Evolutionary conservation across 2,329 filamentous ascomycete genomes (phyloP).

Genomic region (Aulographum hederae): DNA sequence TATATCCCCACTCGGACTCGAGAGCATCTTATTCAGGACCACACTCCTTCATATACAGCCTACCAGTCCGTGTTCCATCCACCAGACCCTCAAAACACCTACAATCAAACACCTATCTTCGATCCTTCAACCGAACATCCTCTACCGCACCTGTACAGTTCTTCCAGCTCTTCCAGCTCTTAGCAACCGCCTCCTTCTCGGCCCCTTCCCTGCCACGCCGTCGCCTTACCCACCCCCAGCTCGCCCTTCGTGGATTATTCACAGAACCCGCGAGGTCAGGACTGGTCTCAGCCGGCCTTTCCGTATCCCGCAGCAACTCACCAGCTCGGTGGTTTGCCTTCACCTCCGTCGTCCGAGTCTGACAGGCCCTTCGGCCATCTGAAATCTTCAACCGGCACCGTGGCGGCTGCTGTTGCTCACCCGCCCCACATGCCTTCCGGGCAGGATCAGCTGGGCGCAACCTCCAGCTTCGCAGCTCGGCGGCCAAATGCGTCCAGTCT

Average conservation of each 20-base stretch:
- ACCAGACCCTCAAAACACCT: too few relatives aligned
- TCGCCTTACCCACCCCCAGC: too few relatives aligned
- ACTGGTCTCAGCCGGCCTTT: background rate
- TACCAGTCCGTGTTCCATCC: too few relatives aligned
- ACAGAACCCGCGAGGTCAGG: background rate
- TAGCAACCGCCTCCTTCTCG: too few relatives aligned
- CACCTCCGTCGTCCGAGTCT: background rate
- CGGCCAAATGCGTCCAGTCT: conserved; percentile 51
- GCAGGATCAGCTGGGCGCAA: conserved; percentile 40
- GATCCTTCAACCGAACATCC: too few relatives aligned
- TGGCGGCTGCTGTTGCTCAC: conserved; percentile 44
- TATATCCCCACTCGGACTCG: too few relatives aligned
- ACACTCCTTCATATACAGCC: too few relatives aligned
- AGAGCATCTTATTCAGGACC: too few relatives aligned
- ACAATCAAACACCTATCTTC: too few relatives aligned
- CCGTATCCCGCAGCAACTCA: background rate
- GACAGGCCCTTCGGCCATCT: background rate
- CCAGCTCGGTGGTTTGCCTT: background rate
- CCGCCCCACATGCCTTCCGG: conserved; percentile 43
- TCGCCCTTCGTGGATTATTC: background rate
- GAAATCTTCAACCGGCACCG: conserved; percentile 30
- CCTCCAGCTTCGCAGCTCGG: conserved; percentile 50
- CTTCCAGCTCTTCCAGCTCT: too few relatives aligned
- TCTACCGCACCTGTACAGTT: too few relatives aligned
- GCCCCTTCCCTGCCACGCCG: too few relatives aligned